Conservation (phyloP, 2,329 filamentous ascomycete species). For the Fusarium sp. region DNA sequence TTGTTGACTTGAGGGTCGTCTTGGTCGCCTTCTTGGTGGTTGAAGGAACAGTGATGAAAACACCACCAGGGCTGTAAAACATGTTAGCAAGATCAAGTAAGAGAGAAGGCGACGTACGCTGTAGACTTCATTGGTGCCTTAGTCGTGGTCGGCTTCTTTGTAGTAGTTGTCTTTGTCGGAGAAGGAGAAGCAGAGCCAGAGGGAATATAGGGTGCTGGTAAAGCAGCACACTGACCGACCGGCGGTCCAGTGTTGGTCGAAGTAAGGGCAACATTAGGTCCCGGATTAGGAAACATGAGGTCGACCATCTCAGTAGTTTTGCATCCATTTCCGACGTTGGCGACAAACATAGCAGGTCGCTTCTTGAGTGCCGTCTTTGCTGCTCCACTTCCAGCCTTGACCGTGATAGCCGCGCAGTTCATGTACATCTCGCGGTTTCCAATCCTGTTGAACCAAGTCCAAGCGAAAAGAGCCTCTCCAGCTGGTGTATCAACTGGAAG, state of each 20-base stretch:
- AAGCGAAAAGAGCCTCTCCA: conserved; percentile 72
- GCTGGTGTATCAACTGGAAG: conserved; percentile 57
- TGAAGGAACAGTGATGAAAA: conserved; percentile 14
- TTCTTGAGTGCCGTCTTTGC: conserved; percentile 52
- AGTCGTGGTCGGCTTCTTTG: neutral
- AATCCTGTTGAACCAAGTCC: conserved; percentile 79
- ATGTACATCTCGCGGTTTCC: conserved; percentile 87
- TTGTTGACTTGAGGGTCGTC: conserved; percentile 22
- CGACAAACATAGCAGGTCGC: conserved; percentile 74
- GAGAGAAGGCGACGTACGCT: neutral
- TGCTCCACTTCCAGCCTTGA: conserved; percentile 52
- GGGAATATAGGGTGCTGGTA: conserved; percentile 32
- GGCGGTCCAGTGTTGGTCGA: conserved; percentile 42
- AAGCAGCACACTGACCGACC: conserved; percentile 26
- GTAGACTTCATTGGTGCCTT: conserved; percentile 18
- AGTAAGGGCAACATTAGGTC: conserved; percentile 47
- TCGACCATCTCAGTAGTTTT: conserved; percentile 57
- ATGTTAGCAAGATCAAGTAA: neutral
- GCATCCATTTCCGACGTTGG: conserved; percentile 64
- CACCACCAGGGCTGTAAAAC: conserved; percentile 4
- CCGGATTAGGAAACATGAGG: conserved; percentile 69
- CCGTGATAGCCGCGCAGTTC: conserved; percentile 77
- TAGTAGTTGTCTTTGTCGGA: conserved; percentile 2
- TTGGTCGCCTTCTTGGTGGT: conserved; percentile 21
- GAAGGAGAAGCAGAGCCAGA: conserved; percentile 5